A percentile compares a stretch with the other conserved stretches of the same genome.
Conservation (phyloP, 2,329 filamentous ascomycete species). For the Neofusicoccum ribis region DNA sequence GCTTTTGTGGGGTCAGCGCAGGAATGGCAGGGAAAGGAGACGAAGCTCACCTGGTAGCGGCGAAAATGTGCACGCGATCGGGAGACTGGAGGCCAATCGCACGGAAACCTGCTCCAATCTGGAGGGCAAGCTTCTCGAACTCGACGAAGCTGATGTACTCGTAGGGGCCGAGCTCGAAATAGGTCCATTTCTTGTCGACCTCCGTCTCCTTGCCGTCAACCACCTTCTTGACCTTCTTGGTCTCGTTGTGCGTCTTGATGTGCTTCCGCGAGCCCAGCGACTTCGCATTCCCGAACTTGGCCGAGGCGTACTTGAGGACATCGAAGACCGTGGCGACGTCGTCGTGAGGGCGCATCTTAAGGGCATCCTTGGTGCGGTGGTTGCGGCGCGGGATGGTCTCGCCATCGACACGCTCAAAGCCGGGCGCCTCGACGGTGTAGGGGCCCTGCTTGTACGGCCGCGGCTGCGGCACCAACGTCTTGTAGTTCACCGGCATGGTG, state of each 20-base stretch:
- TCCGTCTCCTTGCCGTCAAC: conserved; percentile 76
- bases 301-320: conserved; percentile 69
- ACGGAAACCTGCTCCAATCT: conserved; percentile 72
- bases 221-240: conserved; percentile 86
- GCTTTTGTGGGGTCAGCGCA: conserved; percentile 43
- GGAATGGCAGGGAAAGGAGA: conserved; percentile 8
- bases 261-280: conserved; percentile 68
- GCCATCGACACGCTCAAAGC: conserved; percentile 68
- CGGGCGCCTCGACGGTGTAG: conserved; percentile 72
- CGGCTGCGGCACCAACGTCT: conserved; percentile 50
- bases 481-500: conserved; percentile 45
- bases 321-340: conserved; percentile 78
- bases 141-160: conserved; percentile 76
- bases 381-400: conserved; percentile 84
- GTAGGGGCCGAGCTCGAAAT: conserved; percentile 80
- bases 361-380: conserved; percentile 67
- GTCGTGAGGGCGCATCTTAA: conserved; percentile 65
- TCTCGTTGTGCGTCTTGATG: conserved; percentile 76
- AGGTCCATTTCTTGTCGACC: conserved; percentile 89
- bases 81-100: conserved; percentile 68
- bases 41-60: conserved; percentile 63
- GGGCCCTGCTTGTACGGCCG: conserved; percentile 63
- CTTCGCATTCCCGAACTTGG: conserved; percentile 55
- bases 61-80: conserved; percentile 78
- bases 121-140: conserved; percentile 69